These are phyloP conservation scores for Zygotorulaspora chibaensis DNA, from an alignment of 805 yeast genomes.

Conservation along the genomic window DNA sequence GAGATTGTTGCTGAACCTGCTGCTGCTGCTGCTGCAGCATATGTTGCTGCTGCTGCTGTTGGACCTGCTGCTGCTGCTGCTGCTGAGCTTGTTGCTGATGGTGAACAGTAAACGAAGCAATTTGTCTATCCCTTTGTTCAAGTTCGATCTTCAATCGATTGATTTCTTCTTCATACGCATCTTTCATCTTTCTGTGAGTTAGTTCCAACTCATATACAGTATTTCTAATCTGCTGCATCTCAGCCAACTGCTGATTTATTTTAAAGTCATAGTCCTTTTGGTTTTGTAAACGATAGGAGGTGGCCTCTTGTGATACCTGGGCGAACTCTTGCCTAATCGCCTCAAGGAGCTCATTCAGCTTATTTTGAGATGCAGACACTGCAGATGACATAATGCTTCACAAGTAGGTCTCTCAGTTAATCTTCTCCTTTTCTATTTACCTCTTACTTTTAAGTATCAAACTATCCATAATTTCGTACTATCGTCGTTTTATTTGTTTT, in stretches of 20 bases:
- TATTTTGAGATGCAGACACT: slow-evolving; percentile 27
- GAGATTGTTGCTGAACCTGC: slow-evolving; percentile 22
- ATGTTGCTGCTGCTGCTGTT: slow-evolving; percentile 26
- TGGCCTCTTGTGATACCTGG: slow-evolving; percentile 77
- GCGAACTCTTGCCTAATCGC: slow-evolving; percentile 91
- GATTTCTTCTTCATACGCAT: slow-evolving; percentile 92
- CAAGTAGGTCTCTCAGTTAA: background rate
- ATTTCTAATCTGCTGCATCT: slow-evolving; percentile 89
- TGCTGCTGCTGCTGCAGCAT: slow-evolving; percentile 27
- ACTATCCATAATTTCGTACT: too few relatives aligned
- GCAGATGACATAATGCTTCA: slow-evolving; percentile 19
- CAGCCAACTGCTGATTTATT: slow-evolving; percentile 85
- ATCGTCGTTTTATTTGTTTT: too few relatives aligned
- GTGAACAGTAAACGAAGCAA: slow-evolving; percentile 37
- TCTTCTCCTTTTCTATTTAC: background rate
- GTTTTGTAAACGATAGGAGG: slow-evolving; percentile 70
- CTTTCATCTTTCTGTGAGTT: slow-evolving; percentile 93
- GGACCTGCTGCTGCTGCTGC: slow-evolving; percentile 33
- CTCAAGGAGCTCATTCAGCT: slow-evolving; percentile 76
- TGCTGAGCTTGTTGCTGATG: slow-evolving; percentile 41
- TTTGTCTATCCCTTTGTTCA: slow-evolving; percentile 69
- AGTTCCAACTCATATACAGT: slow-evolving; percentile 90
- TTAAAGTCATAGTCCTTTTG: slow-evolving; percentile 90
- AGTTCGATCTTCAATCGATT: slow-evolving; percentile 78
- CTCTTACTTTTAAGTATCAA: background rate